Evolutionary conservation across 225 moss, liverwort and hornwort genomes (phyloP).

Genomic region (Thuidium tamariscinum): DNA sequence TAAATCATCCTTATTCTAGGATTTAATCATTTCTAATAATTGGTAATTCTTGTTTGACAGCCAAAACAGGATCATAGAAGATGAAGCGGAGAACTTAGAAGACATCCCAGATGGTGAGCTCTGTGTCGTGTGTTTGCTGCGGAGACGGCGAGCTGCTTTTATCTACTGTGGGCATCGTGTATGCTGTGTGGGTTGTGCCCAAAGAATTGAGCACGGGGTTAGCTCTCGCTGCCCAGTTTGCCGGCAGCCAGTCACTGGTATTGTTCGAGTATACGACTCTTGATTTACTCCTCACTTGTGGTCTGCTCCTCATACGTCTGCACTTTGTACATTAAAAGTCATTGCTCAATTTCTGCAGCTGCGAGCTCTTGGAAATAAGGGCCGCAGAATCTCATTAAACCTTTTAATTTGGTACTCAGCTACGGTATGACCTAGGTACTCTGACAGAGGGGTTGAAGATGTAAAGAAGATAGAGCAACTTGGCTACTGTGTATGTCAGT

Average conservation of each 20-base stretch:
- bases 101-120: conserved; percentile 90
- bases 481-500: background rate
- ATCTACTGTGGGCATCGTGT: conserved; percentile 91
- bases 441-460: background rate
- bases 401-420: background rate
- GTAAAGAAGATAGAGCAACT: background rate
- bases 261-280: conserved; percentile 29
- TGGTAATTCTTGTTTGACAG: conserved; percentile 1
- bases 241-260: conserved; percentile 39
- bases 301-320: background rate
- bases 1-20: background rate
- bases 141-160: conserved; percentile 87
- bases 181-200: conserved; percentile 93
- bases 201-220: conserved; percentile 70
- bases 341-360: background rate
- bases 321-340: background rate
- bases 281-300: conserved; percentile 2
- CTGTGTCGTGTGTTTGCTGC: conserved; percentile 78
- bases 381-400: background rate
- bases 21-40: background rate
- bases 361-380: background rate
- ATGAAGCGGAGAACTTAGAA: conserved; percentile 65
- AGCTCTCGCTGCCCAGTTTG: conserved; percentile 91
- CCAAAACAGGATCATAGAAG: conserved; percentile 58
- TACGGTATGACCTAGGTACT: background rate